Base-by-base conservation (phyloP, 1,284 basidiomycete species). In the Boletus semigastroideus region DNA sequence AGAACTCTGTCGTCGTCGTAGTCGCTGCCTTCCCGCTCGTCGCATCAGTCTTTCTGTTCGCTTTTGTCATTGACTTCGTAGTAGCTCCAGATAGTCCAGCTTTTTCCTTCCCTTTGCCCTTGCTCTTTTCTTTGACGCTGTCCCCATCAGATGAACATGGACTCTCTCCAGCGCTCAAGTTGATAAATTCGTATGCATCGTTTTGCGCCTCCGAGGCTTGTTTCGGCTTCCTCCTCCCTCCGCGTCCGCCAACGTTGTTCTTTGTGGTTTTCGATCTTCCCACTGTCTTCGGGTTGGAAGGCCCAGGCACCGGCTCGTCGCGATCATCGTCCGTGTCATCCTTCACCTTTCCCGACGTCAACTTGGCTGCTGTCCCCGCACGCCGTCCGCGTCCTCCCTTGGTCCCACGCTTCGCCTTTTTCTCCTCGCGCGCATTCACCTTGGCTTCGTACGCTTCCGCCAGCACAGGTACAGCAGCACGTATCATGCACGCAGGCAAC, bases 401-500 rank as follows among this genome's bases (percentile, higher is more conserved):
- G 3, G 50, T 52, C 34, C 63, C 67, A 58, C 76, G 80, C 56
- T 72, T 72, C 10, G 68, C 68, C 62, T 79, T 82, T 69, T 79
- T 80, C 53, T 71, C 72, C 22, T 66, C 69, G 55, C 83, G 84
- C 61, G 69, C 74, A 57, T 73, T 76, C 62, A 73, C 69, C 19
- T 67, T 67, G 25, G 76, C 79, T 58, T 87, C 80, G 51, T 77
- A 90, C 19, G 79, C 78, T 43, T 79, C 72, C 10, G 84, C 84
- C 27, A 91, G 65, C 7, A 72, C 69, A 5, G 87, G 85, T 49
- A 83, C 82, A 5, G 82, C 89, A 45, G 83, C 68, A 16, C 74
- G 71, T 9, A 93, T 78, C 75, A 94, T 86, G 53, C 79, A 83
- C 14, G 86, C 87, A 1, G 90, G 87, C 73, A 90, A 76, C 87